Conservation (phyloP, 2,329 filamentous ascomycete species). For the Zymoseptoria brevis region DNA sequence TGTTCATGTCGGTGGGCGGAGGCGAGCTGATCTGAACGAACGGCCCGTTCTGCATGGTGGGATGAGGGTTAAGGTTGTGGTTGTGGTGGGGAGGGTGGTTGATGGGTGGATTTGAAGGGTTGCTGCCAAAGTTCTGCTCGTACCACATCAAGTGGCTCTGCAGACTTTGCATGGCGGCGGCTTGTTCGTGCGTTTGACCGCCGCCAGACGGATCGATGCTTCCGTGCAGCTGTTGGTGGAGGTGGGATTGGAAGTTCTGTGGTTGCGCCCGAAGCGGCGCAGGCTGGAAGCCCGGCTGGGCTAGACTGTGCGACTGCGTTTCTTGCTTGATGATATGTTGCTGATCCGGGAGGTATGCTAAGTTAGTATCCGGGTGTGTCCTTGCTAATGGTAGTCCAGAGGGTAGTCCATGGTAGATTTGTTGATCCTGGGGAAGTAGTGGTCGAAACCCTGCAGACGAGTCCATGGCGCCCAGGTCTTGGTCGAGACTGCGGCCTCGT, state of each 20-base stretch:
- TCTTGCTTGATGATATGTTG: slow-evolving; percentile 74
- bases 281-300: slow-evolving; percentile 58
- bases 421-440: slow-evolving; percentile 42
- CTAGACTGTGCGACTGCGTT: slow-evolving; percentile 80
- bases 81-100: slow-evolving; percentile 9
- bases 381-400: slow-evolving; percentile 28
- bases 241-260: slow-evolving; percentile 35
- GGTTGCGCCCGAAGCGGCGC: slow-evolving; percentile 20
- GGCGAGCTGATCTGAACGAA: slow-evolving; percentile 18
- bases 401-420: slow-evolving; percentile 18
- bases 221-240: slow-evolving; percentile 46
- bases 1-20: slow-evolving; percentile 13
- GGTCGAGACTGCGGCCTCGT: slow-evolving; percentile 78
- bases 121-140: slow-evolving; percentile 18
- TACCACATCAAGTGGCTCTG: slow-evolving; percentile 27
- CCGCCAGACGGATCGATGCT: slow-evolving; percentile 23
- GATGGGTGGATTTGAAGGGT: slow-evolving; percentile 6
- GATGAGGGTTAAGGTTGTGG: slow-evolving; percentile 4
- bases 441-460: slow-evolving; percentile 39
- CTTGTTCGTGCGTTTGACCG: slow-evolving; percentile 16
- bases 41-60: slow-evolving; percentile 8
- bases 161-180: slow-evolving; percentile 21
- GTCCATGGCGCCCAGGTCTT: slow-evolving; percentile 31
- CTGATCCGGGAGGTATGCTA: slow-evolving; percentile 58
- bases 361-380: slow-evolving; percentile 44